These are phyloP conservation scores for Wallacemonas sp. DNA, from an alignment of 208 protist genomes.

Conservation along the genomic window DNA sequence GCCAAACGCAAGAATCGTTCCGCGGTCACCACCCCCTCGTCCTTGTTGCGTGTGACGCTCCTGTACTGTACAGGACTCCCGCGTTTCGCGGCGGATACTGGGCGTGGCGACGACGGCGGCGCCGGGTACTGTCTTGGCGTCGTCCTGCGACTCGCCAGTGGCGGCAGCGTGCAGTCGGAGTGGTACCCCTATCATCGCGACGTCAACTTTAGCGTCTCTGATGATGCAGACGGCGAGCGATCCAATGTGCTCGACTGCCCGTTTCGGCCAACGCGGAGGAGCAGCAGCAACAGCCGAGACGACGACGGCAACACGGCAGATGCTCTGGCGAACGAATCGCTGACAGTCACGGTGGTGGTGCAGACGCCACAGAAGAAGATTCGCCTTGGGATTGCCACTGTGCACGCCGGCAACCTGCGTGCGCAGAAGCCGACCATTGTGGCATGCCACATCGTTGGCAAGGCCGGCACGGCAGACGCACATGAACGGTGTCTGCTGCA, in stretches of 20 bases:
- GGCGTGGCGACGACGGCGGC: background rate
- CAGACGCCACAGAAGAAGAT: conserved; percentile 21
- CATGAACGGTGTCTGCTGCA: conserved; percentile 36
- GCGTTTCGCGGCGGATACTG: background rate
- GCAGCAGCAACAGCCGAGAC: background rate
- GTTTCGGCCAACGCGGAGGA: background rate
- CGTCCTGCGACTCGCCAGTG: background rate
- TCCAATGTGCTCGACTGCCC: background rate
- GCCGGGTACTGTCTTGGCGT: background rate
- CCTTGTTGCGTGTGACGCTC: conserved; percentile 1
- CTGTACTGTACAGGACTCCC: conserved; percentile 7
- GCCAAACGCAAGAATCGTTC: too few species aligned
- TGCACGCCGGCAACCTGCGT: conserved; percentile 29
- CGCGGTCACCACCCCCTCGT: too few species aligned
- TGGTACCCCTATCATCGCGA: conserved; percentile 4
- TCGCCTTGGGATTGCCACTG: conserved; percentile 34
- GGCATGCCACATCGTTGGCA: conserved; percentile 32
- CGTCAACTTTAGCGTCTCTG: background rate
- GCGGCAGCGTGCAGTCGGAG: background rate
- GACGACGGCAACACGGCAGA: too few species aligned
- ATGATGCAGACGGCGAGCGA: background rate
- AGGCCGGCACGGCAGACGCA: conserved; percentile 32
- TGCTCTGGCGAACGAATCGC: too few species aligned
- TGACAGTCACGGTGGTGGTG: conserved; percentile 42
- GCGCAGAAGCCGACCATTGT: background rate